Evolutionary conservation across 2,329 filamentous ascomycete species (phyloP).

Genomic region (Aureobasidium sp.): DNA sequence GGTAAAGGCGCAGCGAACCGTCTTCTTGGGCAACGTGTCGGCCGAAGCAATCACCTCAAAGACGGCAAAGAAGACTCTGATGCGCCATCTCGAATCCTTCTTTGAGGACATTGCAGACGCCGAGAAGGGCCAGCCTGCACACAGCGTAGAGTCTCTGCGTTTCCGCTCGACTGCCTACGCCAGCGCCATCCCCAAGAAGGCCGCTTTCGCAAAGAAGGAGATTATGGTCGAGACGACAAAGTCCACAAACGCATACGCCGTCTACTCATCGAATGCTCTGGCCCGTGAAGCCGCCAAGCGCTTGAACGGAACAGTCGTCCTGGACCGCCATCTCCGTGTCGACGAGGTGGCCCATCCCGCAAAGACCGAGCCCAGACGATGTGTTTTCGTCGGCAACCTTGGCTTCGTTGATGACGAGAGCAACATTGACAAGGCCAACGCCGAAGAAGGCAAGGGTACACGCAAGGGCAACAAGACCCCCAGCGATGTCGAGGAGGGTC

Average conservation of each 20-base stretch:
- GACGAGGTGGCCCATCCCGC: slow-evolving; percentile 86
- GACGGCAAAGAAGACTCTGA: slow-evolving; percentile 65
- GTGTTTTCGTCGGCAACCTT: slow-evolving; percentile 92
- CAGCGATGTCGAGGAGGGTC: slow-evolving; percentile 82
- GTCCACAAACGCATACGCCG: slow-evolving; percentile 88
- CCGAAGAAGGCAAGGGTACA: slow-evolving; percentile 49
- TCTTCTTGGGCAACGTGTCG: slow-evolving; percentile 90
- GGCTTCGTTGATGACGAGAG: slow-evolving; percentile 93
- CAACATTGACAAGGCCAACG: slow-evolving; percentile 50
- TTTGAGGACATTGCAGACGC: slow-evolving; percentile 46
- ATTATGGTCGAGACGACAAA: slow-evolving; percentile 86
- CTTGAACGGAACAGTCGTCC: slow-evolving; percentile 75
- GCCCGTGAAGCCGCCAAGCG: slow-evolving; percentile 66
- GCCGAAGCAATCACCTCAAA: slow-evolving; percentile 75
- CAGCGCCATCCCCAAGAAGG: slow-evolving; percentile 76
- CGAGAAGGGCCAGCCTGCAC: slow-evolving; percentile 36
- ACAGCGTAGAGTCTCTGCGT: slow-evolving; percentile 81
- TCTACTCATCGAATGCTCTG: slow-evolving; percentile 68
- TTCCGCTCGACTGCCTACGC: slow-evolving; percentile 91
- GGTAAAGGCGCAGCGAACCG: slow-evolving; percentile 79
- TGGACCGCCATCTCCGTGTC: slow-evolving; percentile 81
- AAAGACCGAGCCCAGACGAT: slow-evolving; percentile 73
- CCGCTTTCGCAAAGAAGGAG: slow-evolving; percentile 84
- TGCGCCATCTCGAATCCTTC: slow-evolving; percentile 70
- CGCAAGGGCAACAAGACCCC: slow-evolving; percentile 64